phyloP scores from a whole-genome alignment of 208 protist genomes.

The Crithidia thermophila region DNA sequence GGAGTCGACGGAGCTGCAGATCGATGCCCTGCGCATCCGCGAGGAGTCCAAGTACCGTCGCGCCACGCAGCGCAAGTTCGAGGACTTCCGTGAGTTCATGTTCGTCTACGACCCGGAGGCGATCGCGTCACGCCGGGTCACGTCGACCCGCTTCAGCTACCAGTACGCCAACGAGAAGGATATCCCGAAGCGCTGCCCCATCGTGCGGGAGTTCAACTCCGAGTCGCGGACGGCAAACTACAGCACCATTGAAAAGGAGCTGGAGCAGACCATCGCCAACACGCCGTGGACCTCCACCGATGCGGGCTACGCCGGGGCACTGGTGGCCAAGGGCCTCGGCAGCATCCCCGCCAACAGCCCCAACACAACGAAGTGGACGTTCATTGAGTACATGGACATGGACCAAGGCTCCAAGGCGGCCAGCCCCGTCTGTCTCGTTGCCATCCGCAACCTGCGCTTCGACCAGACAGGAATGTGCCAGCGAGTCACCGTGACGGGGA shows the following conservation, averaged over 20 bases:
- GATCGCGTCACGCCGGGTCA: constrained; percentile 53
- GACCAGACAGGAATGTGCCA: constrained; percentile 73
- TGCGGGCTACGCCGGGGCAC: constrained; percentile 48
- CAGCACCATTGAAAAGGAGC: constrained; percentile 40
- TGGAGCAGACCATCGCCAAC: constrained; percentile 30
- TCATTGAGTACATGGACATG: constrained; percentile 72
- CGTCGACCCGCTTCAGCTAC: constrained; percentile 56
- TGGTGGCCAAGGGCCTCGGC: constrained; percentile 63
- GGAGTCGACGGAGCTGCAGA: constrained; percentile 37
- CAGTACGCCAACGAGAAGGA: constrained; percentile 70
- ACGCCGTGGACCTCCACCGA: constrained; percentile 61
- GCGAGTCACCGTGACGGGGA: constrained; percentile 61
- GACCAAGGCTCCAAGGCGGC: constrained; percentile 30
- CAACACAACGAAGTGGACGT: constrained; percentile 79
- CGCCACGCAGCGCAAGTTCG: constrained; percentile 72
- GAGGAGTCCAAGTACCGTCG: constrained; percentile 60
- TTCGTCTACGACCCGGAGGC: constrained; percentile 78
- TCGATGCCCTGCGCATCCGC: constrained; percentile 51
- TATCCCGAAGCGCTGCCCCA: constrained; percentile 62
- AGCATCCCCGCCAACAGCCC: constrained; percentile 64
- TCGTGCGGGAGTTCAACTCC: constrained; percentile 69
- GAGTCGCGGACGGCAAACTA: constrained; percentile 46
- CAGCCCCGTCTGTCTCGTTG: constrained; percentile 45
- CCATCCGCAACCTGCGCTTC: constrained; percentile 71
- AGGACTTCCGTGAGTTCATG: constrained; percentile 82